Evolutionary conservation across 176 grass and related monocot genomes (phyloP), one percentile per base, ranked within the genome.

Genomic region (Carex myosuroides): DNA sequence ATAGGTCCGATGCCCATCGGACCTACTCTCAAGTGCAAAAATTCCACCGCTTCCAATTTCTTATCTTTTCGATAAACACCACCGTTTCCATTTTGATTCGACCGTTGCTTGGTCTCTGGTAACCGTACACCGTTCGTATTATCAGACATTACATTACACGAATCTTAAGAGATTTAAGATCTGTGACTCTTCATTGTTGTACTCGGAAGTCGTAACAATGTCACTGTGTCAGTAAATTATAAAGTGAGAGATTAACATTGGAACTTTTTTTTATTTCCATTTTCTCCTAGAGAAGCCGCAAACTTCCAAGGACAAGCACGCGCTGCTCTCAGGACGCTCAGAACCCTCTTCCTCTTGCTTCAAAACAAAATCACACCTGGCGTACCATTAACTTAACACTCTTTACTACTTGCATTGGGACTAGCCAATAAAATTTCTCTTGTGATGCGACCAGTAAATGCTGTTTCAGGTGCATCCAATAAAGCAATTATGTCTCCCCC

Each of bases 281-380:
- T 44, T 44, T 8, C 52, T 9, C 39, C 57, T 32, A 41, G 70
- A 16, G 48, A 37, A 42, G 84, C 70, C 33, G 84, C 84, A 85
- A 85, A 59, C 70, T 50, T 83, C 37, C 37, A 78, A 85, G 35
- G 48, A 78, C 70, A 78, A 65, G 84, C 84, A 85, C 84, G 84
- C 84, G 84, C 84, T 85, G 84, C 70, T 20, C 11, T 79, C 55
- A 85, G 84, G 55, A 6, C 33, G 57, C 84, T 32, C 66, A 62
- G 35, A 16, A 16, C 30, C 48, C 53, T 52, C 46, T 58, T 48
- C 48, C 53, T 52, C 46, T 58, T 48, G 57, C 48, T 50, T 8
- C 16, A 50, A 83, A 83, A 50, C 9, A 83, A 63, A 41, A 26
- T 9, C 17, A 66, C 81, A 52, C 81, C 81, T 13, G 62, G 81